Base-by-base conservation (phyloP, 352 stramenopile genomes). In the Globisporangium echinulatum region DNA sequence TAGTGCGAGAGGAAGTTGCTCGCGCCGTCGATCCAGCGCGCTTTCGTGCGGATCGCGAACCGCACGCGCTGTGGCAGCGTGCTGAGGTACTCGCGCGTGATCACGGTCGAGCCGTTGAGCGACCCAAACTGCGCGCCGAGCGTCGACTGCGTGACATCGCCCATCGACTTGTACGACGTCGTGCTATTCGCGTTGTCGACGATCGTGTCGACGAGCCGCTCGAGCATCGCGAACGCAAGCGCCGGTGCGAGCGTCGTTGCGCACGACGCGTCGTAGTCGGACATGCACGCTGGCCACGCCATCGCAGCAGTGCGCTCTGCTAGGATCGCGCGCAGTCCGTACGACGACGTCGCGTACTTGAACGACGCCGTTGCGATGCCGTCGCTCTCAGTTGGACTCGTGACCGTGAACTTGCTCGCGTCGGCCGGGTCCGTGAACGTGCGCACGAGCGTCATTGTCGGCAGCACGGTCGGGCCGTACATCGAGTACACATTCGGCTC, bases 401-500 rank as follows among this genome's bases (percentile, higher is more conserved):
- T 62, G 10, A 56, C 55, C 3, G 42, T 63, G 15, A 64, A 69
- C 6, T 13, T 62, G 7, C 52, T 63, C 15, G 49, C 10, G 42
- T 62, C 19, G 1, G 36, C 15, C 6, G 49, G 36, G 37, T 52
- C 47, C n/a, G n/a, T 36, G 25, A 50, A 38, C 39, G 53, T 72
- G 37, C 55, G 61, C 52, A 54, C 67, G 44, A 83, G 52, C 7
- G 52, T 61, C 25, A 62, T 50, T 9, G 61, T 62, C 39, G 74
- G 70, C 14, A 79, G 55, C 43, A 72, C 52, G 4, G 61, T 68
- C 10, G 74, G 74, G 0, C 74, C 74, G 49, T 79, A 70, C 37
- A 74, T 71, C 3, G 70, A 64, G 63, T 81, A 84, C 25, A 82
- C 74, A 19, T 81, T 84, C 6, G 74, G 74, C 59, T 84, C 72